Conservation (phyloP, 23 red algal species). For the Gracilariopsis chorda region DNA sequence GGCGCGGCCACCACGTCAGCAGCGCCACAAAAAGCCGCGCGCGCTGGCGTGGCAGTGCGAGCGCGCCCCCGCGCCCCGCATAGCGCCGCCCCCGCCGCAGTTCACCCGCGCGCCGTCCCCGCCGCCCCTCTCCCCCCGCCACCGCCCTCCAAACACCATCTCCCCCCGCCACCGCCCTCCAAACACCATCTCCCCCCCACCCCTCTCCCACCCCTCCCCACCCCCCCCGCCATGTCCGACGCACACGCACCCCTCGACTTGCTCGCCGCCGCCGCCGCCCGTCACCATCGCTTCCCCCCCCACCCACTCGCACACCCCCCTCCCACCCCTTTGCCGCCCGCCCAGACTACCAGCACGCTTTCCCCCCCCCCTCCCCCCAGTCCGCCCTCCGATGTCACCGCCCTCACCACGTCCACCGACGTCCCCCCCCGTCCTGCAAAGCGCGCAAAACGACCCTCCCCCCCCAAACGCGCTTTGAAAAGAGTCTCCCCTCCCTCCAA, state of each 20-base stretch:
- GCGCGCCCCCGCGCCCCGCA: background rate
- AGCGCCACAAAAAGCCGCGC: background rate
- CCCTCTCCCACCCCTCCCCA: background rate
- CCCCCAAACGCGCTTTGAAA: background rate
- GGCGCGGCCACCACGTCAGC: background rate
- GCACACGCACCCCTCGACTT: slow-evolving; percentile 34
- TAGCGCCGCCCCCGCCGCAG: no score
- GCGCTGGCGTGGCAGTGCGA: background rate
- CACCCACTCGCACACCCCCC: background rate
- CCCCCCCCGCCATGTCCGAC: background rate
- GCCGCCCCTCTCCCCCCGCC: background rate
- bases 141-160: background rate
- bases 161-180: background rate
- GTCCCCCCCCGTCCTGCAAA: background rate
- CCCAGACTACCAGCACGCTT: background rate
- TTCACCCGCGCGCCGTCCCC: background rate
- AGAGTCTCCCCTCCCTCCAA: background rate
- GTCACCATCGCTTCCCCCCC: background rate
- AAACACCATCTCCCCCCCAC: background rate
- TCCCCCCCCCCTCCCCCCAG: background rate
- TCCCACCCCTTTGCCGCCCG: background rate
- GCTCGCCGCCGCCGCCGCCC: slow-evolving; percentile 30
- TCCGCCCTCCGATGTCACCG: slow-evolving; percentile 35
- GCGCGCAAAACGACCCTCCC: background rate
- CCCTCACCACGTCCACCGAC: slow-evolving; percentile 34